Percentiles rank a stretch among this genome's conserved stretches.
Evolutionary conservation across 805 yeast genomes (phyloP).

Genomic region (Nakazawaea wickerhamii): DNA sequence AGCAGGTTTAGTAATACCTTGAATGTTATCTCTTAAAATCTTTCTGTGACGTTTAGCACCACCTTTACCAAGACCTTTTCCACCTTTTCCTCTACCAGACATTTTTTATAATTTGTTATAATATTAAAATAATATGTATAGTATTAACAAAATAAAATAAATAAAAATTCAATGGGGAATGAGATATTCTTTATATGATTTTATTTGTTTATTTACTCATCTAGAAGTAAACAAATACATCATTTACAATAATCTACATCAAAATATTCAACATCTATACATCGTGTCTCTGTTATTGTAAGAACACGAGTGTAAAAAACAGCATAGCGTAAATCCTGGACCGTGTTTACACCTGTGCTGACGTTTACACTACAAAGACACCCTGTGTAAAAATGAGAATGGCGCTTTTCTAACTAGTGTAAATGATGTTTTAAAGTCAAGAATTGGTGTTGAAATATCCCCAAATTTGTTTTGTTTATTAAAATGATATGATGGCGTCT

Average conservation of each 20-base stretch:
- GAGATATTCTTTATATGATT: slow-evolving; percentile 9
- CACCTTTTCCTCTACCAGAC: slow-evolving; percentile 99
- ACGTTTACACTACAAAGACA: not conserved
- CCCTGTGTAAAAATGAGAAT: slow-evolving; percentile 1
- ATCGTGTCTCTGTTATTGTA: not conserved
- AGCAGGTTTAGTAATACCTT: slow-evolving; percentile 99
- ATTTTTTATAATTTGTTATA: slow-evolving; percentile 35
- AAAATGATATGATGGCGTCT: not conserved
- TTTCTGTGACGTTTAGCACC: slow-evolving; percentile 99
- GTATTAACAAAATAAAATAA: slow-evolving; percentile 5
- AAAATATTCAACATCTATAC: too few relatives aligned
- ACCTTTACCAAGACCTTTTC: slow-evolving; percentile 99
- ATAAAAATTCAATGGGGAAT: not conserved
- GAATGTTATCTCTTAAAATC: slow-evolving; percentile 98
- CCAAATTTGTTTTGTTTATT: too few relatives aligned
- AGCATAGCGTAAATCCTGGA: not conserved
- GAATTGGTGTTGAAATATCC: too few relatives aligned
- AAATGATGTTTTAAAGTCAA: too few relatives aligned
- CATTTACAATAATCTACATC: not conserved
- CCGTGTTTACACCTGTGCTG: not conserved
- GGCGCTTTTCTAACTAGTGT: too few relatives aligned
- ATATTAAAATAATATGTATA: slow-evolving; percentile 13
- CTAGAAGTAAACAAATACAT: not conserved
- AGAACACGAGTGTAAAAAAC: not conserved
- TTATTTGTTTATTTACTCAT: not conserved